phyloP scores from a whole-genome alignment of 2,329 filamentous ascomycete genomes.

The Thermothelomyces thermophilus region DNA sequence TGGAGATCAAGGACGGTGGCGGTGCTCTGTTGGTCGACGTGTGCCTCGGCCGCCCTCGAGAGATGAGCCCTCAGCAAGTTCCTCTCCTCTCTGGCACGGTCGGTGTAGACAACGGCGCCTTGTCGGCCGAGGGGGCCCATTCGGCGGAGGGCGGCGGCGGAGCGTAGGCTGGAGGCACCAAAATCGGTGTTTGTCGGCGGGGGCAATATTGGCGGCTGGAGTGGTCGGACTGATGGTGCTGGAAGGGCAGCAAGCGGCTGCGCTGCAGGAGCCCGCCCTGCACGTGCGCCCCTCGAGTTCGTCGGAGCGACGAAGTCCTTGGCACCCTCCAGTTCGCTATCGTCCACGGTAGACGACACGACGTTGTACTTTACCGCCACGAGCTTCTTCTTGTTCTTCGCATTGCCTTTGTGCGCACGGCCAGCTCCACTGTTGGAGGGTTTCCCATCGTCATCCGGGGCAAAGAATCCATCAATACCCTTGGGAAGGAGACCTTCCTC shows the following conservation, averaged over 20 bases:
- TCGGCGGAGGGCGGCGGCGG: conserved; percentile 31
- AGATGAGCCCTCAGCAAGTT: conserved; percentile 44
- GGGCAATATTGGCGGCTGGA: background rate
- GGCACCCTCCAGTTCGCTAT: conserved; percentile 21
- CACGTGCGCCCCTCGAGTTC: background rate
- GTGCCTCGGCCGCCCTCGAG: conserved; percentile 61
- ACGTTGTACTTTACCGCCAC: conserved; percentile 24
- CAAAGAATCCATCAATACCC: conserved; percentile 76
- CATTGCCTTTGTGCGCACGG: conserved; percentile 7
- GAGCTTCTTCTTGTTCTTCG: conserved; percentile 10
- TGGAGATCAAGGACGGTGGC: conserved; percentile 66
- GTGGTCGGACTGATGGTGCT: background rate
- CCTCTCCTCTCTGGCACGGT: conserved; percentile 60
- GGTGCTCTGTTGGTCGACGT: conserved; percentile 63
- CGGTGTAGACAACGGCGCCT: conserved; percentile 69
- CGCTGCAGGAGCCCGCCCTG: background rate
- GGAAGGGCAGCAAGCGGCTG: background rate
- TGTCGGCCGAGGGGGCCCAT: conserved; percentile 67
- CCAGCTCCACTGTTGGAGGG: conserved; percentile 30
- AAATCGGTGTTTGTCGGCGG: background rate
- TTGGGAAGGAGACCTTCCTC: conserved; percentile 57
- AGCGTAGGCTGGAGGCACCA: conserved; percentile 11
- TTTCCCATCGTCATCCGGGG: conserved; percentile 36
- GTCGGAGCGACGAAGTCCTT: conserved; percentile 12
- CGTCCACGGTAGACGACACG: conserved; percentile 16